A percentile compares a stretch with the other conserved stretches of the same genome.
These are phyloP conservation scores for Elaeagnus macrophylla DNA, from an alignment of 306 rosid species.

Conservation along the genomic window DNA sequence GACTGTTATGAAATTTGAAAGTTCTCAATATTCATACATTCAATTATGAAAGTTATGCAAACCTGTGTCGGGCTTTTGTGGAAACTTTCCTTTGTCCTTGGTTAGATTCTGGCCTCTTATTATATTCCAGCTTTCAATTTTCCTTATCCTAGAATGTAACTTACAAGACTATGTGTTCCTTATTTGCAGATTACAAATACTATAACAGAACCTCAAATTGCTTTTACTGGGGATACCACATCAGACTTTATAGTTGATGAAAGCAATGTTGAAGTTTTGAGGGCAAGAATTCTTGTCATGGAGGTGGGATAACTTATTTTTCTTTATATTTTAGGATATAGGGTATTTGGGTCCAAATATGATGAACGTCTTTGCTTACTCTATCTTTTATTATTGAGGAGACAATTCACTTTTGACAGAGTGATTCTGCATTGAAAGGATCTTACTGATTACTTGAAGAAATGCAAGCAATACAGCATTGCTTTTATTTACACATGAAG, in stretches of 20 bases:
- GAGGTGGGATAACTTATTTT: slow-evolving; percentile 42
- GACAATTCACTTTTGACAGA: not conserved
- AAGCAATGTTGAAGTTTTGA: slow-evolving; percentile 57
- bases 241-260: slow-evolving; percentile 61
- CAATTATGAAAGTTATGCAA: too few species aligned
- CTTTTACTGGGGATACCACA: slow-evolving; percentile 92
- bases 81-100: not conserved
- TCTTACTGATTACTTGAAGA: not conserved
- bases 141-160: slow-evolving; percentile 1
- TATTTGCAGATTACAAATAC: slow-evolving; percentile 70
- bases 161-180: slow-evolving; percentile 10
- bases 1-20: too few species aligned
- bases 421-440: not conserved
- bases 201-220: slow-evolving; percentile 64
- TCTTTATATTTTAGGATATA: not conserved
- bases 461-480: not conserved
- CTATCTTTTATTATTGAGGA: not conserved
- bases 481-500: not conserved
- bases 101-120: not conserved
- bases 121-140: not conserved
- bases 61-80: not conserved
- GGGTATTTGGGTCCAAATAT: not conserved
- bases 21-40: too few species aligned
- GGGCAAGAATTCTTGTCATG: slow-evolving; percentile 72
- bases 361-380: not conserved